phyloP scores from a whole-genome alignment of 306 rosid species.

The Crotalaria pallida region DNA sequence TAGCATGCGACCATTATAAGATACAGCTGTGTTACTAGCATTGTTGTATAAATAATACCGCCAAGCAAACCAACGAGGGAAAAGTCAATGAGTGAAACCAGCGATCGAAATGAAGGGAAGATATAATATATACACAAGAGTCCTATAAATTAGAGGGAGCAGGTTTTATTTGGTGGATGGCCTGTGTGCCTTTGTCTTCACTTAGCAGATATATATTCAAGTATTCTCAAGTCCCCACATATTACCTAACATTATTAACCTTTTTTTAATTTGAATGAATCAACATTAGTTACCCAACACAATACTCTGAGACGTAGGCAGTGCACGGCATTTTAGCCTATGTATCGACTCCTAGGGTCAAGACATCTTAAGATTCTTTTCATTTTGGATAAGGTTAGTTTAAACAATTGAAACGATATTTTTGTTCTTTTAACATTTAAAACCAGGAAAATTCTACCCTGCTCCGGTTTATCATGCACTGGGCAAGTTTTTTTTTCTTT shows the following conservation, averaged over 20 bases:
- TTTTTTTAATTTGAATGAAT: background rate
- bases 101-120: background rate
- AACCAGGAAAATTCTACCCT: no score
- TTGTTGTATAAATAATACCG: background rate
- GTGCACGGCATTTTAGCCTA: background rate
- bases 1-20: background rate
- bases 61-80: background rate
- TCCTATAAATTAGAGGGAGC: background rate
- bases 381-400: constrained; percentile 1
- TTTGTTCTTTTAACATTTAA: no score
- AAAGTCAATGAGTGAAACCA: background rate
- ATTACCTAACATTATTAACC: constrained; percentile 1
- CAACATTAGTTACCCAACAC: no score
- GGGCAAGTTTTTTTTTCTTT: no score
- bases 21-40: background rate
- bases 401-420: no score
- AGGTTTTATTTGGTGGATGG: constrained; percentile 15
- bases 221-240: constrained; percentile 5
- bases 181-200: background rate
- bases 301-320: background rate
- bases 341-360: background rate
- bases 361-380: background rate
- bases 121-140: background rate
- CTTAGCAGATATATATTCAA: background rate
- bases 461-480: no score